Evolutionary conservation across 176 grass and related monocot genomes (phyloP).

Genomic region (Coix lacrymajobi): DNA sequence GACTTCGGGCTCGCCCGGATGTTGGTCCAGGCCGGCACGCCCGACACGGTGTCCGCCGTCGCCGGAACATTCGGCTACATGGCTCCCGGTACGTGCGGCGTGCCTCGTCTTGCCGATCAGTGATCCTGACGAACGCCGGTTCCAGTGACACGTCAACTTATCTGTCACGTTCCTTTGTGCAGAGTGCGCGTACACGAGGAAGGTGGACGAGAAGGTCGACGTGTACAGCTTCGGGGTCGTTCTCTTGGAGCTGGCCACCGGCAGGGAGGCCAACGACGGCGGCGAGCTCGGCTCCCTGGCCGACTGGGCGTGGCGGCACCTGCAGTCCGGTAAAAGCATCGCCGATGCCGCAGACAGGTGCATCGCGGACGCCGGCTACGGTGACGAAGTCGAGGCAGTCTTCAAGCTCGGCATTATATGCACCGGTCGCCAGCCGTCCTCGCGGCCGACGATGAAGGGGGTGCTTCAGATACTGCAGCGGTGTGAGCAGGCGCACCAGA

Average conservation of each 20-base stretch:
- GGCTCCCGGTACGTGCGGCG: constrained; percentile 61
- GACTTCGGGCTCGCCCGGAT: constrained; percentile 87
- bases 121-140: not conserved
- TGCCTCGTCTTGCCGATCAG: not conserved
- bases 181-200: constrained; percentile 75
- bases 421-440: constrained; percentile 43
- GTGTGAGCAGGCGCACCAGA: constrained; percentile 34
- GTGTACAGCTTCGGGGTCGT: constrained; percentile 97
- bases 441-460: constrained; percentile 67
- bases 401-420: constrained; percentile 80
- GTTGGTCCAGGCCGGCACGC: constrained; percentile 32
- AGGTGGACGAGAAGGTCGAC: constrained; percentile 80
- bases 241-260: constrained; percentile 80
- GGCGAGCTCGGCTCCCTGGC: constrained; percentile 52
- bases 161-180: not conserved
- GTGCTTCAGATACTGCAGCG: constrained; percentile 55
- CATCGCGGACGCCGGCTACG: constrained; percentile 24
- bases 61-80: constrained; percentile 90
- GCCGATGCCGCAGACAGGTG: constrained; percentile 35
- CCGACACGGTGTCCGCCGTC: constrained; percentile 45
- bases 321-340: constrained; percentile 50
- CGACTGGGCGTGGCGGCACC: constrained; percentile 69
- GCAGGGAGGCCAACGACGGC: constrained; percentile 72
- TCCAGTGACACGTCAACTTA: not conserved
- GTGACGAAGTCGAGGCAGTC: constrained; percentile 41